Evolutionary conservation across 345 rosid genomes (phyloP).

Genomic region (Heritiera fomes): DNA sequence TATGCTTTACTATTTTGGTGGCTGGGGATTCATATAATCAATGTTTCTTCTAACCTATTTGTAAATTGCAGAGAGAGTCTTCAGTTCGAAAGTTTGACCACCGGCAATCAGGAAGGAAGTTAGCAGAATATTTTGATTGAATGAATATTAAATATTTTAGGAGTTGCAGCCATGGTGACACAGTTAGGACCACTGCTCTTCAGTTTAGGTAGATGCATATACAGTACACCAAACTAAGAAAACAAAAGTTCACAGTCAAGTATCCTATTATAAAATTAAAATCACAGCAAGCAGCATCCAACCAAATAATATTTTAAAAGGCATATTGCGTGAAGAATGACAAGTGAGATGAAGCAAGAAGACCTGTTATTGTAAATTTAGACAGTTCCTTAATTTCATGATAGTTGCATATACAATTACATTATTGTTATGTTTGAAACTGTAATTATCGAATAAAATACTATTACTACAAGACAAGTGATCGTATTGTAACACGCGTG

Average conservation of each 20-base stretch:
- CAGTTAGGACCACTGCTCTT: not conserved
- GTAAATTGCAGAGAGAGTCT: not conserved
- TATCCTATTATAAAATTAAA: not conserved
- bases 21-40: not conserved
- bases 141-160: not conserved
- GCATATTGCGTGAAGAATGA: not conserved
- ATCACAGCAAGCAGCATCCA: not conserved
- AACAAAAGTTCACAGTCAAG: not conserved
- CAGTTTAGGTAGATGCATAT: not conserved
- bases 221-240: not conserved
- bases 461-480: not conserved
- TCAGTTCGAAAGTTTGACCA: not conserved
- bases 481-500: not conserved
- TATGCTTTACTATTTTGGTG: not conserved
- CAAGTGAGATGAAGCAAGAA: not conserved
- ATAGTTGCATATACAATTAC: not conserved
- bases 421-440: not conserved
- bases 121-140: not conserved
- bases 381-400: not conserved
- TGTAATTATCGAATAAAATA: not conserved
- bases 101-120: not conserved
- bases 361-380: not conserved
- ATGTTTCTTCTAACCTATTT: not conserved
- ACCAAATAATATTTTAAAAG: not conserved
- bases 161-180: not conserved